A percentile compares a stretch with the other conserved stretches of the same genome.
These are phyloP conservation scores for Phytophthora pistaciae DNA, from an alignment of 352 stramenopile species.

Conservation along the genomic window DNA sequence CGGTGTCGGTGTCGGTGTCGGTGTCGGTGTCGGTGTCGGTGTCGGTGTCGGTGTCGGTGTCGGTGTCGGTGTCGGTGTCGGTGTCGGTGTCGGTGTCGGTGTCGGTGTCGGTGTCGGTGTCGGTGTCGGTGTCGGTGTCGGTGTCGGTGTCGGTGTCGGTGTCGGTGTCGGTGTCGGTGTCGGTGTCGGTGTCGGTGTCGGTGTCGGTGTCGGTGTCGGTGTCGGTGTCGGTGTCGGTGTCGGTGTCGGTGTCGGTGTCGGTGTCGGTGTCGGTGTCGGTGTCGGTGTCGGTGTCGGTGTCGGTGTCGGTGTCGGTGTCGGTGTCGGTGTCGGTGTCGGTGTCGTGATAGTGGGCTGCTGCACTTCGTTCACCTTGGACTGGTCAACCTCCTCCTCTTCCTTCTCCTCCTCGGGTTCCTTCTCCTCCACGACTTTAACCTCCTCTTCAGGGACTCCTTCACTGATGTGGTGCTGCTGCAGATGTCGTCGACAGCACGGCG, in stretches of 20 bases:
- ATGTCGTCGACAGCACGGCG: slow-evolving; percentile 25
- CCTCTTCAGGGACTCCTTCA: slow-evolving; percentile 9
- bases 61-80: neutral
- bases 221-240: neutral
- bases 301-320: neutral
- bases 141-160: neutral
- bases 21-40: neutral
- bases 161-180: neutral
- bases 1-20: neutral
- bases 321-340: neutral
- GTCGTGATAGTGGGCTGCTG: slow-evolving; percentile 6
- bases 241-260: neutral
- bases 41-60: neutral
- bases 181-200: neutral
- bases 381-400: slow-evolving; percentile 6
- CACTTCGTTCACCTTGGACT: slow-evolving; percentile 26
- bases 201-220: neutral
- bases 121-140: neutral
- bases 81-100: neutral
- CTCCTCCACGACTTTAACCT: neutral
- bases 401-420: neutral
- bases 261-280: neutral
- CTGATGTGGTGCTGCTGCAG: slow-evolving; percentile 8
- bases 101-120: neutral
- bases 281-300: neutral